These are phyloP conservation scores for Avicennia marina DNA, from an alignment of 257 asterid genomes.

Conservation along the genomic window DNA sequence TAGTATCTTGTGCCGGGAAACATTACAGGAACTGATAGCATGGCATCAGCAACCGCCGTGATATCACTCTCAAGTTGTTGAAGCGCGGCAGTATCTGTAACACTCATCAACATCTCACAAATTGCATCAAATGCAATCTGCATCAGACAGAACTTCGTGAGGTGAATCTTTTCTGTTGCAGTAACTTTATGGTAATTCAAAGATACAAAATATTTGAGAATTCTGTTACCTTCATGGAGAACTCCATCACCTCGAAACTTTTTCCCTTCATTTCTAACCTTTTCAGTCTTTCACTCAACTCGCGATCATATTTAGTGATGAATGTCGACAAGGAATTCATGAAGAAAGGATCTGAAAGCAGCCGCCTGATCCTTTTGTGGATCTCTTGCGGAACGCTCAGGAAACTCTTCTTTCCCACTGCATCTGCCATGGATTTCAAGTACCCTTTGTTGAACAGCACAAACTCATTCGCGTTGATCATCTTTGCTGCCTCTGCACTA, in stretches of 20 bases:
- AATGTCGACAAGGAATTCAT: constrained; percentile 45
- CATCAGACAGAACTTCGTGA: not conserved
- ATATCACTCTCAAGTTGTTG: constrained; percentile 37
- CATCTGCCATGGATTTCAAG: constrained; percentile 54
- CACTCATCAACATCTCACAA: constrained; percentile 48
- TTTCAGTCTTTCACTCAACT: constrained; percentile 32
- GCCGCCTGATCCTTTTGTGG: constrained; percentile 41
- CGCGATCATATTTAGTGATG: constrained; percentile 35
- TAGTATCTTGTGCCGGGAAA: constrained; percentile 57
- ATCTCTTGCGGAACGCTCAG: constrained; percentile 35
- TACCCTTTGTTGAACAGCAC: constrained; percentile 47
- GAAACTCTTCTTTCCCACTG: constrained; percentile 53
- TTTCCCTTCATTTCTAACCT: constrained; percentile 30
- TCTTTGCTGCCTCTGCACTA: constrained; percentile 46
- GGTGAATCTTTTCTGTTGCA: no score
- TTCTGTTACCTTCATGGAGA: constrained; percentile 44
- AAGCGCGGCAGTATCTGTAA: constrained; percentile 31
- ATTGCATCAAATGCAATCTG: constrained; percentile 54
- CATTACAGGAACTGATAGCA: constrained; percentile 51
- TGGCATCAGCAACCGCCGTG: constrained; percentile 39
- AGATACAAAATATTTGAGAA: not conserved
- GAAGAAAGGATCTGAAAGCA: constrained; percentile 56
- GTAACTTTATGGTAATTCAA: no score
- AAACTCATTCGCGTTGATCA: constrained; percentile 42
- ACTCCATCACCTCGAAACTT: constrained; percentile 44